These are phyloP conservation scores for Arachnomyces sp. DNA, from an alignment of 2,329 filamentous ascomycete species.

Conservation along the genomic window DNA sequence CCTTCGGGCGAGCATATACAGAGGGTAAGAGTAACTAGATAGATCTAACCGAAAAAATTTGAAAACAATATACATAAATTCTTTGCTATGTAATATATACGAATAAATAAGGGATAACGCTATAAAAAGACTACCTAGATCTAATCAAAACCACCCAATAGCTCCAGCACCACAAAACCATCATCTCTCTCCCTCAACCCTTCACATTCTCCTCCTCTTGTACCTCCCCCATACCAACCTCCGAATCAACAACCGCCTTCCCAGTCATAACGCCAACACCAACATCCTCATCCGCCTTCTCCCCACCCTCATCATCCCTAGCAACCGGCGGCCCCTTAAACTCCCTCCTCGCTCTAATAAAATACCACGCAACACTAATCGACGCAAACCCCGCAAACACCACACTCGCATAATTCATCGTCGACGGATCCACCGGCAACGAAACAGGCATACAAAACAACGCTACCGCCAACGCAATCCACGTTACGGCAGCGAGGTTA, in stretches of 20 bases:
- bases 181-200: conserved; percentile 3
- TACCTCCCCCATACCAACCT: conserved; percentile 18
- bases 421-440: conserved; percentile 47
- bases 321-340: conserved; percentile 52
- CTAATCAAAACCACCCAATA: too few relatives aligned
- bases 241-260: conserved; percentile 23
- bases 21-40: too few relatives aligned
- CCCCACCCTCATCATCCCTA: conserved; percentile 18
- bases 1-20: too few relatives aligned
- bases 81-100: too few relatives aligned
- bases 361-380: conserved; percentile 57
- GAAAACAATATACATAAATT: too few relatives aligned
- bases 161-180: too few relatives aligned
- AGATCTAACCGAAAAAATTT: too few relatives aligned
- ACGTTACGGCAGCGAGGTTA: conserved; percentile 60
- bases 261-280: conserved; percentile 21
- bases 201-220: conserved; percentile 8
- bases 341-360: conserved; percentile 54
- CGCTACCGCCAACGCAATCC: conserved; percentile 63
- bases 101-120: too few relatives aligned
- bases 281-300: conserved; percentile 10
- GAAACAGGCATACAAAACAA: conserved; percentile 69
- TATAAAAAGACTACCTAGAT: too few relatives aligned
- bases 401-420: conserved; percentile 62
- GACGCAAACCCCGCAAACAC: conserved; percentile 57